A percentile compares a stretch with the other conserved stretches of the same genome.
Evolutionary conservation across 306 rosid genomes (phyloP).

Genomic region (Casuarina glauca): DNA sequence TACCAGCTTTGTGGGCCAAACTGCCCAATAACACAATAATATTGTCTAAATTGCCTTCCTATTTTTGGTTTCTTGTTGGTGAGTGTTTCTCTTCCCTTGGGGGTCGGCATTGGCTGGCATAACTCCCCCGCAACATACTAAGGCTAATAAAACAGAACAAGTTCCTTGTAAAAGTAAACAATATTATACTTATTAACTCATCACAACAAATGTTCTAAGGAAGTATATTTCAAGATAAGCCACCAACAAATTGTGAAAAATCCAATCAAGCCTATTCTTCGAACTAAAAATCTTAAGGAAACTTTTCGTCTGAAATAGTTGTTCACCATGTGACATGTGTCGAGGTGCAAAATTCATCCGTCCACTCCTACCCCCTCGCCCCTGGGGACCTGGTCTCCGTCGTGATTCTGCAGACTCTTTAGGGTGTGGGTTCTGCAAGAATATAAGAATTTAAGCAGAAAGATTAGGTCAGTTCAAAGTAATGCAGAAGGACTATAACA

Average conservation of each 20-base stretch:
- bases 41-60: not conserved
- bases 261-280: slow-evolving; percentile 8
- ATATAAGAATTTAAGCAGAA: slow-evolving; percentile 20
- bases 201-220: not conserved
- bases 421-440: slow-evolving; percentile 69
- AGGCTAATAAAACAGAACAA: not conserved
- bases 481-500: not conserved
- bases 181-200: not conserved
- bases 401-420: slow-evolving; percentile 73
- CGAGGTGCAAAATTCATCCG: slow-evolving; percentile 66
- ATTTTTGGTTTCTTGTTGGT: no score
- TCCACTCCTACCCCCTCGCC: slow-evolving; percentile 79
- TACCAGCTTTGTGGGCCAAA: slow-evolving; percentile 21
- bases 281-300: slow-evolving; percentile 19
- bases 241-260: not conserved
- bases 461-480: slow-evolving; percentile 23
- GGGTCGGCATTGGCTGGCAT: no score
- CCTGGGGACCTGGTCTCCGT: slow-evolving; percentile 75
- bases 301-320: slow-evolving; percentile 18
- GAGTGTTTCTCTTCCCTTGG: no score
- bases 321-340: slow-evolving; percentile 62
- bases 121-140: not conserved
- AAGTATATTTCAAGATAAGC: slow-evolving; percentile 14
- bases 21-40: slow-evolving; percentile 25
- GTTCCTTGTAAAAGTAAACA: not conserved